A percentile compares a stretch with the other conserved stretches of the same genome.
Conservation (phyloP, 73 alveolate genomes). For the Paramecium sexaurelia region DNA sequence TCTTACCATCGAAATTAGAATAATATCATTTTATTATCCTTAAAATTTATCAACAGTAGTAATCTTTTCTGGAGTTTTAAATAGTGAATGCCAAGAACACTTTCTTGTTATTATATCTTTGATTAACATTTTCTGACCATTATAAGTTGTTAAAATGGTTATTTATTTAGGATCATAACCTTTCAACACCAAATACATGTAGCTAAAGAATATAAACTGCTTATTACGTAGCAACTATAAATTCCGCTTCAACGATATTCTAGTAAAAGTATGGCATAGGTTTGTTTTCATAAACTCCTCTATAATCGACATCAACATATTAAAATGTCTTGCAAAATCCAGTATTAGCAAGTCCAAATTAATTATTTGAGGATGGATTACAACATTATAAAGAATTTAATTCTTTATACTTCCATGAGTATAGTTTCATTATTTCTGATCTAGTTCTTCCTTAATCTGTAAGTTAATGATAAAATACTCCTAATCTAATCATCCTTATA, state of each 20-base stretch:
- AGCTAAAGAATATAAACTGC: slow-evolving; percentile 24
- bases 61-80: slow-evolving; percentile 70
- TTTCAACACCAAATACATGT: slow-evolving; percentile 74
- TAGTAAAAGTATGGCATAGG: slow-evolving; percentile 74
- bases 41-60: slow-evolving; percentile 79
- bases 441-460: slow-evolving; percentile 79
- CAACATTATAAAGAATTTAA: slow-evolving; percentile 58
- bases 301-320: slow-evolving; percentile 76
- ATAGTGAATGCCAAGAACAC: slow-evolving; percentile 76
- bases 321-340: slow-evolving; percentile 72
- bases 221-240: background rate
- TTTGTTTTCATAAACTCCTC: slow-evolving; percentile 70
- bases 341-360: slow-evolving; percentile 57
- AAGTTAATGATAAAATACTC: slow-evolving; percentile 69
- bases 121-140: slow-evolving; percentile 77
- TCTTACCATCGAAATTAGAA: slow-evolving; percentile 76
- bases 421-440: slow-evolving; percentile 75
- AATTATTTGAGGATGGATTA: background rate
- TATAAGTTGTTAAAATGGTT: slow-evolving; percentile 74
- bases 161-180: slow-evolving; percentile 77
- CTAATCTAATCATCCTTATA: slow-evolving; percentile 77
- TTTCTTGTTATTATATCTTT: slow-evolving; percentile 76
- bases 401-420: slow-evolving; percentile 74
- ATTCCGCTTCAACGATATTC: slow-evolving; percentile 75
- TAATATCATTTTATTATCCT: slow-evolving; percentile 82